phyloP scores from a whole-genome alignment of 106 monocot genomes.

The Iris macrosiphon region DNA sequence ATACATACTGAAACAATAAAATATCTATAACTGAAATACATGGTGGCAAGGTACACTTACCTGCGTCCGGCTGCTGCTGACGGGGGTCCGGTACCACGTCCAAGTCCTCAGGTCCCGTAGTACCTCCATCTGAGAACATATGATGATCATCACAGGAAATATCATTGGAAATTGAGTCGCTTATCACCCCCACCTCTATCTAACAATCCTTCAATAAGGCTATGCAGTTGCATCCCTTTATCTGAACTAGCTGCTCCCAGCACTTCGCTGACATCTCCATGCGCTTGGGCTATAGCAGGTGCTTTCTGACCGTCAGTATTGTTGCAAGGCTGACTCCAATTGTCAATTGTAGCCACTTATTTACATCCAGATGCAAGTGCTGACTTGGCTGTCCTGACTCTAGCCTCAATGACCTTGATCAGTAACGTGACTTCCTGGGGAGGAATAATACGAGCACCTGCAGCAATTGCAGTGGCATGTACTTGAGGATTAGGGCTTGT shows the following conservation, averaged over 20 bases:
- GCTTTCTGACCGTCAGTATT: not conserved
- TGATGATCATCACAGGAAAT: constrained; percentile 6
- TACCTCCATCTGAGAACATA: not conserved
- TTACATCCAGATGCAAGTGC: not conserved
- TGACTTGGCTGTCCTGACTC: not conserved
- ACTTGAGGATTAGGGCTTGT: constrained; percentile 31
- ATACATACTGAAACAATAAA: no score
- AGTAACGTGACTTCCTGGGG: not conserved
- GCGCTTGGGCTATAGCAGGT: no score
- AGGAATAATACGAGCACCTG: constrained; percentile 5
- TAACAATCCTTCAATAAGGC: not conserved
- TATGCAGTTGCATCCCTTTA: not conserved
- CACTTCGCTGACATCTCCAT: not conserved
- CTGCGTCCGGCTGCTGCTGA: no score
- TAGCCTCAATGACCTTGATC: constrained; percentile 7
- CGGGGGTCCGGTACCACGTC: no score
- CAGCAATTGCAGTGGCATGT: constrained; percentile 22
- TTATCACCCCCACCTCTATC: not conserved
- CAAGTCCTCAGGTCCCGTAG: no score
- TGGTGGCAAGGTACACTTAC: no score
- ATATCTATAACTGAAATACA: no score
- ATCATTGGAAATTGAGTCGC: not conserved
- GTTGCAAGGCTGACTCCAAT: not conserved
- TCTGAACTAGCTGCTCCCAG: constrained; percentile 1
- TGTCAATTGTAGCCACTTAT: not conserved